Base-by-base conservation (phyloP, 768 basidiomycete genomes). In the Lactarius hatsudake region DNA sequence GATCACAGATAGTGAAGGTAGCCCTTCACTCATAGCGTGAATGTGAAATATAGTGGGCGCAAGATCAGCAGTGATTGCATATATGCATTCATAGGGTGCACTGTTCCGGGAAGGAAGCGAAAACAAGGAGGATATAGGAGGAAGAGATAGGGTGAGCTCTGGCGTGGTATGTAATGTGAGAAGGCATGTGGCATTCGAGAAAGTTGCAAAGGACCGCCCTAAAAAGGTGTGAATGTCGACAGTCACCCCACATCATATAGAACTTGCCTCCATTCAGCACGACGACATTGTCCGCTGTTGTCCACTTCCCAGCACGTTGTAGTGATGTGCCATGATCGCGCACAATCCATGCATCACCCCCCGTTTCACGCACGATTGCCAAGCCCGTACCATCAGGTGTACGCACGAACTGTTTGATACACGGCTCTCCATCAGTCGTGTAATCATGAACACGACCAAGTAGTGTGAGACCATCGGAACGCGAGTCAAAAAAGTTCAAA, bases 331-430 rank as follows among this genome's bases (percentile, higher is more conserved):
- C 85, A 58, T 78, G 75, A 54, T 82, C 80, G 9, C 76, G 75
- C 64, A 86, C 78, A 70, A 78, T 80, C 88, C 89, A 93, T 1
- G 83, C 80, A 72, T 93, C 89, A 7, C 87, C 88, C 10, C 79
- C 78, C 4, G 85, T 84, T 51, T 81, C 76, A 54, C 90, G 85
- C 38, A 89, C 77, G 17, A 89, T 84, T 15, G 85, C 90, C 42
- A 94, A 82, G 7, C 90, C 92, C 61, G 81, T 82, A 1, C 93
- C 93, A 66, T 93, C 89, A 1, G 91, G 88, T 3, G 92, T 93
- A 67, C 93, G 82, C 43, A 91, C 85, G 70, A 93, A 88, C 43
- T 82, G 81, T 15, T 81, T 71, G 64, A 93, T 84, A 53, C 69
- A 67, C 12, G 72, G 64, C 30, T 71, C 65, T n/a, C 64, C 66